Evolutionary conservation across 768 basidiomycete species (phyloP).

Genomic region (Dioszegia hungarica): DNA sequence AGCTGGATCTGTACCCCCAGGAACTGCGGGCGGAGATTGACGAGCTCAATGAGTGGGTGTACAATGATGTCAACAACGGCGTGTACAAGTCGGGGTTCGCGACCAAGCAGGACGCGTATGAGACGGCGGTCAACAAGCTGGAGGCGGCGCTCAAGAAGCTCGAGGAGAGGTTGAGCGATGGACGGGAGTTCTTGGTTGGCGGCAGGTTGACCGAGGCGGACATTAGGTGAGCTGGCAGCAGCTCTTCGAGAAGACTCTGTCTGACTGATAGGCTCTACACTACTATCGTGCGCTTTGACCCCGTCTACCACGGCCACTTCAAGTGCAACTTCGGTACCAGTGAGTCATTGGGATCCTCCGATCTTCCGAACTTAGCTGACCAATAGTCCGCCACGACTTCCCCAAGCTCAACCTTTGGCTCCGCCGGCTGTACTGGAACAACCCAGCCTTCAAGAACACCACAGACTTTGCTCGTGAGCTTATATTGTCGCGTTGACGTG

Average conservation of each 20-base stretch:
- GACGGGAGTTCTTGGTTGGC: conserved; percentile 81
- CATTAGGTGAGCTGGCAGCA: conserved; percentile 44
- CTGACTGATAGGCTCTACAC: conserved; percentile 65
- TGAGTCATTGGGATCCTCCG: conserved; percentile 31
- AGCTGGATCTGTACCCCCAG: conserved; percentile 70
- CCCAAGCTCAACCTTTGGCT: conserved; percentile 76
- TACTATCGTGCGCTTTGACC: conserved; percentile 65
- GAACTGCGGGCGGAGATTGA: conserved; percentile 72
- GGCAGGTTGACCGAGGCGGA: conserved; percentile 63
- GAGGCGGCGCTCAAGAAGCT: conserved; percentile 75
- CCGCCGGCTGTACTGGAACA: conserved; percentile 85
- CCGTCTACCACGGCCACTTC: conserved; percentile 83
- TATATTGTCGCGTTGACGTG: conserved; percentile 34
- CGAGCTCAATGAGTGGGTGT: conserved; percentile 72
- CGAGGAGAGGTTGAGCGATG: conserved; percentile 65
- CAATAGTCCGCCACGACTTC: conserved; percentile 68
- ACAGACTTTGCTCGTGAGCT: conserved; percentile 78
- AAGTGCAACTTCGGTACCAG: conserved; percentile 77
- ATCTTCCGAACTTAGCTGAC: conserved; percentile 34
- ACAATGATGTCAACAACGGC: conserved; percentile 63
- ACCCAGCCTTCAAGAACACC: conserved; percentile 75
- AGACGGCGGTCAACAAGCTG: conserved; percentile 65
- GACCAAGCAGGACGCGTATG: conserved; percentile 71
- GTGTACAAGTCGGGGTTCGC: conserved; percentile 88
- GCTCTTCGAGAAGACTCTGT: not conserved